These are phyloP conservation scores for Linaria vulgaris DNA, from an alignment of 257 asterid species.

Conservation along the genomic window DNA sequence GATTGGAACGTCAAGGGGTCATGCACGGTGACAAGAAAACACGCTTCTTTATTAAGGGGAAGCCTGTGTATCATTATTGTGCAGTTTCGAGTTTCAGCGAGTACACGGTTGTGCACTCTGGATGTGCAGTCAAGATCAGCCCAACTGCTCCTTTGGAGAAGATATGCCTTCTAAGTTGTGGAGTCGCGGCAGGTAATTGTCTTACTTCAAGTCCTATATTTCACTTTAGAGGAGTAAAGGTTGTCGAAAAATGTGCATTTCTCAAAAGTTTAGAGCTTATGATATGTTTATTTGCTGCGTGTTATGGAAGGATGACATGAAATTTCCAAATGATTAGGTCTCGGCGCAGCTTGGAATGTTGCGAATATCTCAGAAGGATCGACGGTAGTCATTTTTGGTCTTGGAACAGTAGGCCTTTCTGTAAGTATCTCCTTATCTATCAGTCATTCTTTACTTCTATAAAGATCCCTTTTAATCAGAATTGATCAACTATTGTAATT, in stretches of 20 bases:
- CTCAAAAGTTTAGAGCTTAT: slow-evolving; percentile 10
- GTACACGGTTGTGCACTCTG: slow-evolving; percentile 87
- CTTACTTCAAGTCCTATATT: slow-evolving; percentile 12
- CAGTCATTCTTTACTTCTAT: slow-evolving; percentile 5
- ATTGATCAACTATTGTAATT: background rate
- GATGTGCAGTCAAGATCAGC: slow-evolving; percentile 86
- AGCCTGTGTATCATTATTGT: slow-evolving; percentile 76
- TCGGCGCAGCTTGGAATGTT: slow-evolving; percentile 98
- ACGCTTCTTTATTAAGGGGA: slow-evolving; percentile 76
- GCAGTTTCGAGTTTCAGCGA: slow-evolving; percentile 98
- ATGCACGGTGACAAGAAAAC: slow-evolving; percentile 88
- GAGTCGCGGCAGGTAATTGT: slow-evolving; percentile 82
- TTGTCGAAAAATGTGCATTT: background rate
- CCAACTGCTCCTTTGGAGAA: slow-evolving; percentile 79
- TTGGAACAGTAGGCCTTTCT: slow-evolving; percentile 96
- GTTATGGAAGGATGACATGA: slow-evolving; percentile 17
- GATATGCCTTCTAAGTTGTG: slow-evolving; percentile 96
- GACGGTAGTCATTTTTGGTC: slow-evolving; percentile 82
- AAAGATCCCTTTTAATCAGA: background rate
- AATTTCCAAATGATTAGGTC: slow-evolving; percentile 46
- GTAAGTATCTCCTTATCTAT: slow-evolving; percentile 46
- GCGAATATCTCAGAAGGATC: slow-evolving; percentile 86
- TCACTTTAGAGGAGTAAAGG: slow-evolving; percentile 3
- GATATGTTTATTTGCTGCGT: slow-evolving; percentile 11
- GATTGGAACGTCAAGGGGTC: slow-evolving; percentile 85